Evolutionary conservation across 2,329 filamentous ascomycete species (phyloP), one percentile per base, ranked within the genome.

Genomic region (Alternaria arborescens): DNA sequence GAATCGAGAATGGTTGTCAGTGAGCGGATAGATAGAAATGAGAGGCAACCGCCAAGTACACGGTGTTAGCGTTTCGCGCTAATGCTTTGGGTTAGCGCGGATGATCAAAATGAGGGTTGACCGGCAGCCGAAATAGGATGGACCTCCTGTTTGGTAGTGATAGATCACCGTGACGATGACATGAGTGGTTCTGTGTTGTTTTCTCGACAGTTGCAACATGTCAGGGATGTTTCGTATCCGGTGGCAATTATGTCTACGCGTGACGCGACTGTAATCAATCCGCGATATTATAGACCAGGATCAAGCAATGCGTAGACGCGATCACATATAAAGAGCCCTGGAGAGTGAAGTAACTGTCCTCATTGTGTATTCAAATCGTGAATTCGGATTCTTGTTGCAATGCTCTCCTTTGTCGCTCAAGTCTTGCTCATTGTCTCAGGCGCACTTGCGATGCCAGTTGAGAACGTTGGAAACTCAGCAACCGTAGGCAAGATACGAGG

Each of bases 401-500:
- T 65, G 65, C 34, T 66, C 26, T 12, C 34, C 12, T 55, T 54
- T 30, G 36, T 69, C 20, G 43, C 57, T 24, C 55, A 60, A 6
- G 30, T 58, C 8, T 22, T 65, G 30, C 44, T 68, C 8, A 34
- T 66, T 16, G 41, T 57, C 3, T 60, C 52, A 11, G n/a, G 36
- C 26, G 58, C 54, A 7, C 30, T 65, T n/a, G 50, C 56, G 8
- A 61, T 63, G 16, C 68, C 67, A 3, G 54, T 70, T 1, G 54
- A 55, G n/a, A 60, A 62, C 16, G 22, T 28, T 5, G 32, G n/a
- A 38, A 11, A n/a, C 18, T 40, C 52, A 50, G 78, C 79, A 42
- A 83, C 83, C 53, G 76, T 82, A 12, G 81, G 83, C 69, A 81
- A 83, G 68, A 84, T 86, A 61, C 83, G 84, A 34, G 81, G 81